Percentiles rank a stretch among this genome's conserved stretches.
phyloP scores from a whole-genome alignment of 2,329 filamentous ascomycete genomes.

The Scorias spongiosa region DNA sequence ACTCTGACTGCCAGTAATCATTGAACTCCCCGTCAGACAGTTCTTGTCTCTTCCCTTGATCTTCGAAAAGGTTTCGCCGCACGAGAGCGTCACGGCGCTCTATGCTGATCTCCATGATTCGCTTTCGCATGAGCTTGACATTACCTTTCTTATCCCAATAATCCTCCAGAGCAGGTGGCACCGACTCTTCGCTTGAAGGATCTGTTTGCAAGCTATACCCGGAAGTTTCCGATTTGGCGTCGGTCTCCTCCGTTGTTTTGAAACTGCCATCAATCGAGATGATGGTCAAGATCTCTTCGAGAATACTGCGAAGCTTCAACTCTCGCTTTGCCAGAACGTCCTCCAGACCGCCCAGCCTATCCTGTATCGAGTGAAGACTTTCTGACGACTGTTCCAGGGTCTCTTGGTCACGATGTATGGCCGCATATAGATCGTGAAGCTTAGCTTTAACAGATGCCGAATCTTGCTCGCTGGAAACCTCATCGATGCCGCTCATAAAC shows the following conservation, averaged over 20 bases:
- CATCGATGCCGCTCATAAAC: not conserved
- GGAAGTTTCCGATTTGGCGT: not conserved
- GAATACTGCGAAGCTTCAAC: not conserved
- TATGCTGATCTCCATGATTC: not conserved
- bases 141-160: not conserved
- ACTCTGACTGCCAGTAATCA: not conserved
- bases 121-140: not conserved
- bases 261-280: not conserved
- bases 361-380: not conserved
- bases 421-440: not conserved
- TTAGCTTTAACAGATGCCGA: not conserved
- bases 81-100: not conserved
- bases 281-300: not conserved
- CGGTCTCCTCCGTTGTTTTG: not conserved
- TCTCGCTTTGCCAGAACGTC: not conserved
- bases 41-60: not conserved
- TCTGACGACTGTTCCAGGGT: not conserved
- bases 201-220: not conserved
- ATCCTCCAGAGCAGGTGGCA: not conserved
- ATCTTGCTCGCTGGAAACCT: not conserved
- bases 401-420: not conserved
- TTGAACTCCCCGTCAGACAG: not conserved
- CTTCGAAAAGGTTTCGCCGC: not conserved
- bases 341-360: not conserved
- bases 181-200: not conserved